Base-by-base conservation (phyloP, 78 protist genomes). In the Isochrysis galbana region DNA sequence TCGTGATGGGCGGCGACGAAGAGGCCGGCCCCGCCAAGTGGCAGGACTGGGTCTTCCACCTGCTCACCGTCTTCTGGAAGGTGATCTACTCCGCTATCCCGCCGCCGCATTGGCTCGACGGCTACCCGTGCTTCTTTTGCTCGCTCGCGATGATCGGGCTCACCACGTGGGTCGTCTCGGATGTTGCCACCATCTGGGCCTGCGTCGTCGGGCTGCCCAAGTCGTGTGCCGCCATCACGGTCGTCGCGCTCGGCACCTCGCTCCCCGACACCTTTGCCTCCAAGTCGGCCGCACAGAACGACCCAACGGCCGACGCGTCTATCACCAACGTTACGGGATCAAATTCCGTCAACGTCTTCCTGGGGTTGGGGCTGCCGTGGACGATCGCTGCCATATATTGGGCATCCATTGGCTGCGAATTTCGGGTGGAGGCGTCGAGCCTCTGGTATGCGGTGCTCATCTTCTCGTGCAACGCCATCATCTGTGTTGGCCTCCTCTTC, bases 241-340 rank as follows among this genome's bases (percentile, higher is more conserved):
- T 92, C 0, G 94, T 92, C 36, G 94, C 94, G 55, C 39, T 92
- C 54, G 94, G 94, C 48, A 92, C 94, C 42, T 92, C 94, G 41
- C 69, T 92, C 55, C 94, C 94, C 19, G 94, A 92, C 94, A 92
- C 94, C 44, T 92, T 92, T 48, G 94, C 94, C 10, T 87, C 91
- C 39, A 2, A 21, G 42, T 82, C 22, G 32, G 94, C 94, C 46
- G 90, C 90, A n/a, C 22, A 3, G 11, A 29, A 36, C 34, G 94
- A 84, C 25, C 41, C 38, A 29, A 2, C 61, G 54, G 91, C 89
- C 51, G 94, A 92, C 88, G 23, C 90, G 61, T 90, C 94, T 19
- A 41, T 92, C 29, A 86, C 55, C n/a, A 92, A 92, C 94, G 54
- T 92, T 26, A 92, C 94, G 11, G 94, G 94, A 26, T 41, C 72